Evolutionary conservation across 305 asterid species (phyloP), one percentile per base, ranked within the genome.

Genomic region (Fraxinus xanthoxyloides): DNA sequence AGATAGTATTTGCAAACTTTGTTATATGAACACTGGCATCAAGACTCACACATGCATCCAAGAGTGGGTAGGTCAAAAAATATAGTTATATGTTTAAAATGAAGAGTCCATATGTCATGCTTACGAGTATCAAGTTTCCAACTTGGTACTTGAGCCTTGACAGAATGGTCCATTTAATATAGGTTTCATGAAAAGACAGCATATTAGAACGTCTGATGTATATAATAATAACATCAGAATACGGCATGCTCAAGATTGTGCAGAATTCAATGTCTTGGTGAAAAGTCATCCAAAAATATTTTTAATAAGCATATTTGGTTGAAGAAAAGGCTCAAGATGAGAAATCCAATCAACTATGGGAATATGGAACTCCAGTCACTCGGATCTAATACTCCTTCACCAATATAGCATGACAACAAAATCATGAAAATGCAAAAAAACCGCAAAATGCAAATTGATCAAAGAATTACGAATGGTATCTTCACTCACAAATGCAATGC

Each of bases 401-500:
- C 28, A 32, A 72, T 72, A 17, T 32, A 72, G 43, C 24, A 30
- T 31, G 23, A 69, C 46, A 31, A 31, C 26, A 69, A 26, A 65
- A 28, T 15, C 75, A 26, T 28, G 46, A 17, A 72, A 72, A 15
- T 32, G 26, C n/a, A 31, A 34, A 32, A 32, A 69, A 32, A 30
- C 6, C 32, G 70, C 2, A 8, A 65, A 65, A 17, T 26, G 73
- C 32, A 28, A 26, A 26, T 23, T 61, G 32, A 21, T 17, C 26
- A 7, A 72, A 31, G 82, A 78, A n/a, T 26, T 35, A 46, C 80
- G 76, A 80, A 82, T 46, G 28, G 28, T 26, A 82, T 75, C 51
- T 82, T 67, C 85, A 92, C 97, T 94, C 88, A 92, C 99, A 95
- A 83, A 83, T 95, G 99, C 91, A 93, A 77, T 5, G 98, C 88